phyloP scores from a whole-genome alignment of 768 basidiomycete species.

The Xerocomus brunneocitrinus region DNA sequence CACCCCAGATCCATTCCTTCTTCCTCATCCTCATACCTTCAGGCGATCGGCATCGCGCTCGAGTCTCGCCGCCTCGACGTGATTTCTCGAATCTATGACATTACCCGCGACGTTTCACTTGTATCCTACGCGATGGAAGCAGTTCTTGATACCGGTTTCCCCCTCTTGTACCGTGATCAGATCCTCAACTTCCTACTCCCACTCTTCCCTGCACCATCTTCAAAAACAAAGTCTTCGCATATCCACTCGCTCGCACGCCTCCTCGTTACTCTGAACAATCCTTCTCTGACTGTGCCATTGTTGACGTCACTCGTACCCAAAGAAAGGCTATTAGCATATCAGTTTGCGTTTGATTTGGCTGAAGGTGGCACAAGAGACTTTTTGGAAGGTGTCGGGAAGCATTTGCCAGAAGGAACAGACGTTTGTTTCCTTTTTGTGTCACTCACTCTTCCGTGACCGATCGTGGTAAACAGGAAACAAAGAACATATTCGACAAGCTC shows the following conservation, averaged over 20 bases:
- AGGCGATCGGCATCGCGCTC: slow-evolving; percentile 95
- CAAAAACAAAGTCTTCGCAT: slow-evolving; percentile 70
- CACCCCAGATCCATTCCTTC: not conserved
- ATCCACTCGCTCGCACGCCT: slow-evolving; percentile 82
- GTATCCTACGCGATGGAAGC: slow-evolving; percentile 92
- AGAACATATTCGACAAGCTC: slow-evolving; percentile 66
- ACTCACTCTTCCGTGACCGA: slow-evolving; percentile 6
- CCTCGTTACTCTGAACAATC: slow-evolving; percentile 81
- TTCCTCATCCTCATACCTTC: slow-evolving; percentile 8
- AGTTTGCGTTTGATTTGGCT: slow-evolving; percentile 92
- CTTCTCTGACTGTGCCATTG: slow-evolving; percentile 72
- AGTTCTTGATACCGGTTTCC: slow-evolving; percentile 85
- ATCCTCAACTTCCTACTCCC: slow-evolving; percentile 75
- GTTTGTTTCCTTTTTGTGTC: slow-evolving; percentile 35
- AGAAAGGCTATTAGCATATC: slow-evolving; percentile 80
- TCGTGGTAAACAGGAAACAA: slow-evolving; percentile 43
- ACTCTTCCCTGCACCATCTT: slow-evolving; percentile 76
- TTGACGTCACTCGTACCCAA: slow-evolving; percentile 65
- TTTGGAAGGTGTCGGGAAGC: slow-evolving; percentile 67
- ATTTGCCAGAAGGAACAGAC: slow-evolving; percentile 63
- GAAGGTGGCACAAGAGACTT: slow-evolving; percentile 95
- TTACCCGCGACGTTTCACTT: slow-evolving; percentile 70
- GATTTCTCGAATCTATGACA: slow-evolving; percentile 69
- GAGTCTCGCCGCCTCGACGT: slow-evolving; percentile 88
- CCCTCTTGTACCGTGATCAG: slow-evolving; percentile 78